Percentiles rank a stretch among this genome's conserved stretches.
Evolutionary conservation across 495 filamentous ascomycete species (phyloP).

Genomic region (Xylaria curta): DNA sequence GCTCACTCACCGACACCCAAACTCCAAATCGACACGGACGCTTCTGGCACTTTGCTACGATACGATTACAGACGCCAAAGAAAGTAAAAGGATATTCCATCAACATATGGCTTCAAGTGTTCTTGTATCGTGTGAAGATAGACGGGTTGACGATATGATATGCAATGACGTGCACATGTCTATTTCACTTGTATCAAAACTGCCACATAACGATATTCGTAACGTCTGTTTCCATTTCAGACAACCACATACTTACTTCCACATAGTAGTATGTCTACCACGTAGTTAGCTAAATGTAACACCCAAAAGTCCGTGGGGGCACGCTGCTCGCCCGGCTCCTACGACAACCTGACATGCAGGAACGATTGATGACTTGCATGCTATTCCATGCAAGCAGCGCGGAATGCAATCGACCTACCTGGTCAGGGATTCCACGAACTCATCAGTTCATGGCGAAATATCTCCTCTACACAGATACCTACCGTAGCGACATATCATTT

Average conservation of each 20-base stretch:
- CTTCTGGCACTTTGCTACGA: not conserved
- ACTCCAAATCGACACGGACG: not conserved
- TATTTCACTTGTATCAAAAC: not conserved
- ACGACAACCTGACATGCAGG: slow-evolving; percentile 20
- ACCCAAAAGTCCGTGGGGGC: slow-evolving; percentile 13
- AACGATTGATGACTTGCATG: slow-evolving; percentile 27
- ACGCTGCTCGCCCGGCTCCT: not conserved
- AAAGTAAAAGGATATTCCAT: not conserved
- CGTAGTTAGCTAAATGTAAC: not conserved
- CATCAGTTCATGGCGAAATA: not conserved
- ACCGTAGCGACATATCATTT: not conserved
- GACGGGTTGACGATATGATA: not conserved
- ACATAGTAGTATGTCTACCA: not conserved
- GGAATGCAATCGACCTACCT: not conserved
- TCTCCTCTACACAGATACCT: not conserved
- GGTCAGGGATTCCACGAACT: not conserved
- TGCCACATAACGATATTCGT: not conserved
- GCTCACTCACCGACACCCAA: not conserved
- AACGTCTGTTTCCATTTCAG: not conserved
- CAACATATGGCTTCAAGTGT: not conserved
- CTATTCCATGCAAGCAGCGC: slow-evolving; percentile 1
- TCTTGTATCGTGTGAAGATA: not conserved
- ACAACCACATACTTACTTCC: no score
- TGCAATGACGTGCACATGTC: no score
- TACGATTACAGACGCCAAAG: not conserved